Evolutionary conservation across 495 filamentous ascomycete species (phyloP), one percentile per base, ranked within the genome.

Genomic region (Aspergillus sparsus): DNA sequence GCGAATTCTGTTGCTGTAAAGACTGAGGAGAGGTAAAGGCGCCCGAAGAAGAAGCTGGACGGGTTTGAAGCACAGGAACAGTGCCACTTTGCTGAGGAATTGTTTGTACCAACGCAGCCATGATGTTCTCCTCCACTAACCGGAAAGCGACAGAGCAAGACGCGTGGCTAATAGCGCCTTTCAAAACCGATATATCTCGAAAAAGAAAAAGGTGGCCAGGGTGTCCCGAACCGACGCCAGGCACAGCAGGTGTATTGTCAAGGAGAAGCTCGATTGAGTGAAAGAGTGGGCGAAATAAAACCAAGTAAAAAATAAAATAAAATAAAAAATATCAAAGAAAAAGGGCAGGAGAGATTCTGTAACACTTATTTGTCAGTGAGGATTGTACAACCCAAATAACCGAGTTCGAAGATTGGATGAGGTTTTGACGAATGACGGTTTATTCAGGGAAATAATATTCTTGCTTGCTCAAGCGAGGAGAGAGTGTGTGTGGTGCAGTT

Each of bases 21-120:
- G 71, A 62, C 49, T 76, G 74, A 45, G 75, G 63, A 21, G 75
- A 61, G 42, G 68, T 62, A 54, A 76, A 77, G 55, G 74, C 69
- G 69, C 77, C 74, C 62, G 88, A 89, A 31, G 87, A 86, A 41
- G 89, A 83, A 41, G 91, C 87, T 60, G 91, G 87, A 66, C 89
- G 86, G 61, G 89, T 83, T 70, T 92, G 89, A 63, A 96, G 87
- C 84, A 93, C 87, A 55, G 89, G 88, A 68, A 90, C 84, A 61
- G 89, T 89, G 68, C 84, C 83, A 72, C 86, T 85, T 75, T 91
- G 90, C 76, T 89, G 85, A 66, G 91, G 88, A 71, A 93, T 92
- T 62, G 91, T 84, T 82, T 96, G 91, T 75, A 94, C 90, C 78
- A 96, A 83, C 75, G 91, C 90, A 79, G 91, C 91, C 91, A 96